Evolutionary conservation across 192 early-diverging fungal genomes (phyloP).

Genomic region (Spizellomyces sp.): DNA sequence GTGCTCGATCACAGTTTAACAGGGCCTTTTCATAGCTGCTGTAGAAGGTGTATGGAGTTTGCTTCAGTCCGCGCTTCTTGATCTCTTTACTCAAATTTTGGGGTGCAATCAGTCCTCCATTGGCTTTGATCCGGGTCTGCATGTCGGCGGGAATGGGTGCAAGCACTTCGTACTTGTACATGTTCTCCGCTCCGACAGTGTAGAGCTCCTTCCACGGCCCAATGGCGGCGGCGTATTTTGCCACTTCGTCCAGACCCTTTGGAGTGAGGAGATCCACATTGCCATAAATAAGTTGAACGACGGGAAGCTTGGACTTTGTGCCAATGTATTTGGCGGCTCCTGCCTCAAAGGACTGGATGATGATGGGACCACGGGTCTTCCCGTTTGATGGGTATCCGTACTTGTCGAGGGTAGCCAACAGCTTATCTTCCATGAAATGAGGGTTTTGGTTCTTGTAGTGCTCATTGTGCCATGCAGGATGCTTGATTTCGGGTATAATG

Average conservation of each 20-base stretch:
- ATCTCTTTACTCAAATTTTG: constrained; percentile 6
- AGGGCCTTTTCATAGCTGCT: constrained; percentile 5
- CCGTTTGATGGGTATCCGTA: constrained; percentile 8
- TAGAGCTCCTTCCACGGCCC: constrained; percentile 14
- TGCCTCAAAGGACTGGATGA: constrained; percentile 3
- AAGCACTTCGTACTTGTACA: neutral
- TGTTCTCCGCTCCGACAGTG: neutral
- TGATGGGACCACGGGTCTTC: neutral
- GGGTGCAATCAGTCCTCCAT: constrained; percentile 14
- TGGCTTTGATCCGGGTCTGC: neutral
- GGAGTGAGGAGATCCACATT: constrained; percentile 13
- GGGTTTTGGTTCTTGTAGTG: neutral
- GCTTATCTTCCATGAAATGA: constrained; percentile 16
- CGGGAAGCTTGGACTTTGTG: neutral
- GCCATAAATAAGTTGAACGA: constrained; percentile 9
- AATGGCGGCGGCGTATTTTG: constrained; percentile 3
- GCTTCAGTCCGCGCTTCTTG: constrained; percentile 14
- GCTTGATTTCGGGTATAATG: constrained; percentile 14
- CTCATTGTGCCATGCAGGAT: constrained; percentile 15
- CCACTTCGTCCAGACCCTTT: constrained; percentile 18
- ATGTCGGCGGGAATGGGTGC: neutral
- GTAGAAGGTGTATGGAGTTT: constrained; percentile 14
- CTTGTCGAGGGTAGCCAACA: neutral
- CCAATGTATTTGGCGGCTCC: constrained; percentile 4
- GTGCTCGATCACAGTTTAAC: neutral